Evolutionary conservation across 495 filamentous ascomycete species (phyloP).

Genomic region (Trichoderma asperelloides): DNA sequence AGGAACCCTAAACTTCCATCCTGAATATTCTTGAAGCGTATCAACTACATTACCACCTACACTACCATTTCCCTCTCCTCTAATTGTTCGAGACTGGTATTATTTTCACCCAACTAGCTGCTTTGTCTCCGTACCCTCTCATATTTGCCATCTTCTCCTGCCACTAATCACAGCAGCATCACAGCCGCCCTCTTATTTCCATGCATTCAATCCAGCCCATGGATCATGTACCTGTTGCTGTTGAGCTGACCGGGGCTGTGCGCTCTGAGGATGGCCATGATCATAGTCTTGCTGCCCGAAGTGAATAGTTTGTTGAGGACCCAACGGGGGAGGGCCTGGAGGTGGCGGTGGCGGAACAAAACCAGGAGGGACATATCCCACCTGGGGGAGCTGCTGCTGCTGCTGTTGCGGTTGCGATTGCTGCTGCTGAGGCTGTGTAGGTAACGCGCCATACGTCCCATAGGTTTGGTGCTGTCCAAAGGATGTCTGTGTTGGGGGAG

Average conservation of each 20-base stretch:
- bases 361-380: conserved; percentile 58
- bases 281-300: conserved; percentile 22
- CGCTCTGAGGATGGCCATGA: conserved; percentile 28
- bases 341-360: conserved; percentile 91
- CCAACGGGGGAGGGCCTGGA: conserved; percentile 66
- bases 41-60: not conserved
- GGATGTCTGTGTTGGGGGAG: conserved; percentile 43
- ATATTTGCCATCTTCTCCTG: not conserved
- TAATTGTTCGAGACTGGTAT: not conserved
- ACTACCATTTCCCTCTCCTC: not conserved
- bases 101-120: no score
- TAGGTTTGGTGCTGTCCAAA: conserved; percentile 28
- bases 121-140: no score
- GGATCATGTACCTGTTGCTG: conserved; percentile 52
- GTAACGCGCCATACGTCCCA: conserved; percentile 33
- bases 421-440: conserved; percentile 15
- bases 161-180: not conserved
- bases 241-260: conserved; percentile 34
- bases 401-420: conserved; percentile 15
- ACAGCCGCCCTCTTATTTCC: conserved; percentile 50
- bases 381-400: conserved; percentile 18
- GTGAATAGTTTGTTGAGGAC: conserved; percentile 57
- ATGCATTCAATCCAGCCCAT: conserved; percentile 79
- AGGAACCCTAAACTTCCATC: not conserved
- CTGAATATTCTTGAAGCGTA: not conserved